Base-by-base conservation (phyloP, 2,329 filamentous ascomycete species). In the Aspergillus novoparasiticus region DNA sequence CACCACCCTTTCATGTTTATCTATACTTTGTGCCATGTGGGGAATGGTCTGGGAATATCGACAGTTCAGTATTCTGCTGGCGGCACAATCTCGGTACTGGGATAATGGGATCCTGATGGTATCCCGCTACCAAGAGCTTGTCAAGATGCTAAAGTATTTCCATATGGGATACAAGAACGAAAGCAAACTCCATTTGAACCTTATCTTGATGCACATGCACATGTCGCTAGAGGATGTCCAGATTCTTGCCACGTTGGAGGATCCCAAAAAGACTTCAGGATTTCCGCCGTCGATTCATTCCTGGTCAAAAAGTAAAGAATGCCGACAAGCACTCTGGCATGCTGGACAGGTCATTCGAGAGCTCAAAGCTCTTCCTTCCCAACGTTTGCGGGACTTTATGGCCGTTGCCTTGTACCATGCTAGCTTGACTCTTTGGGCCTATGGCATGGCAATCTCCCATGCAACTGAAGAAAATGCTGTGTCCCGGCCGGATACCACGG, bases 21-120 rank as follows among this genome's bases (percentile, higher is more conserved):
- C 74, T n/a, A 61, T 77, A 0, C 64, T 66, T 0, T 74, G 77
- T 28, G 75, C 77, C 19, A 69, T 74, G 1, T 78, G 75, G 75
- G 61, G 64, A 6, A 59, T 77, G 41, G 62, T 66, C 2, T 75
- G 73, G 72, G 75, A 77, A 32, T 72, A 69, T 56, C 68, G 73
- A 2, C 75, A 77, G 14, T 54, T 76, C 6, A 69, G 63, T 0
- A 67, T 70, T 6, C 48, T 77, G 0, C 68, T 75, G 8, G 59
- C 68, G 6, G 56, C 65, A 5, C 65, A 63, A 2, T 67, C 72
- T 2, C 65, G 71, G 0, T 67, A 70, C 1, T 76, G 73, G 62
- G 72, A 75, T 19, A 61, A 73, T 10, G 61, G 68, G 0, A 62
- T 75, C 0, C 61, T 77, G 16, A 70, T 72, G 36, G 60, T 67